Conservation (phyloP, 768 basidiomycete genomes). For the Lactifluus hygrophoroides region DNA sequence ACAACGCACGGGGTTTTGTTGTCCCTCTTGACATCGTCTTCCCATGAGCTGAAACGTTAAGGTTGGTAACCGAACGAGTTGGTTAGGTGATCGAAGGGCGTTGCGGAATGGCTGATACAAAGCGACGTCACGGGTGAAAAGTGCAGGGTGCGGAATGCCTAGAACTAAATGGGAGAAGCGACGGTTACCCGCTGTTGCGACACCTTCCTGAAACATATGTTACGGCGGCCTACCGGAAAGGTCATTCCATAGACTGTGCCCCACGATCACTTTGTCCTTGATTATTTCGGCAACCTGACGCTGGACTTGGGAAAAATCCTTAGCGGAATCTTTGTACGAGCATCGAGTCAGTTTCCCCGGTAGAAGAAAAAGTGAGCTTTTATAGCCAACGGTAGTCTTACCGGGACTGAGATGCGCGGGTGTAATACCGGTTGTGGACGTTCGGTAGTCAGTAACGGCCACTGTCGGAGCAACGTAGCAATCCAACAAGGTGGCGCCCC, state of each 20-base stretch:
- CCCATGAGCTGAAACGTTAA: constrained; percentile 78
- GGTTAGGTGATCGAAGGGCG: constrained; percentile 55
- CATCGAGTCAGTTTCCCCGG: not conserved
- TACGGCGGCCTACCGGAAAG: constrained; percentile 48
- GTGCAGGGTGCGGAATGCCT: constrained; percentile 72
- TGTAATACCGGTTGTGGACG: constrained; percentile 50
- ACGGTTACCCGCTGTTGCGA: constrained; percentile 2
- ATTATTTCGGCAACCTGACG: constrained; percentile 55
- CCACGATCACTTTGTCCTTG: constrained; percentile 63
- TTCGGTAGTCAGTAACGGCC: constrained; percentile 66
- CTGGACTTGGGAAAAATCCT: constrained; percentile 56
- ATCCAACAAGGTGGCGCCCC: constrained; percentile 52
- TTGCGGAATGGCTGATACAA: constrained; percentile 77
- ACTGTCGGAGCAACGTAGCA: constrained; percentile 59
- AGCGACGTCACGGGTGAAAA: constrained; percentile 71
- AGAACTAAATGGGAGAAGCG: constrained; percentile 41
- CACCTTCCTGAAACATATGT: constrained; percentile 7
- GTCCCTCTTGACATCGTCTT: constrained; percentile 64
- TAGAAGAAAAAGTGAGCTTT: not conserved
- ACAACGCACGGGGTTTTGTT: constrained; percentile 59
- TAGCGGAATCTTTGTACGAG: constrained; percentile 36
- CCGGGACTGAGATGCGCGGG: constrained; percentile 33
- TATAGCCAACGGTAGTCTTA: constrained; percentile 21
- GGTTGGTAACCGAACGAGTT: constrained; percentile 66
- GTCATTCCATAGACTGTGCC: constrained; percentile 75